Evolutionary conservation across 2,329 filamentous ascomycete genomes (phyloP).

Genomic region (Venturia oleaginea): DNA sequence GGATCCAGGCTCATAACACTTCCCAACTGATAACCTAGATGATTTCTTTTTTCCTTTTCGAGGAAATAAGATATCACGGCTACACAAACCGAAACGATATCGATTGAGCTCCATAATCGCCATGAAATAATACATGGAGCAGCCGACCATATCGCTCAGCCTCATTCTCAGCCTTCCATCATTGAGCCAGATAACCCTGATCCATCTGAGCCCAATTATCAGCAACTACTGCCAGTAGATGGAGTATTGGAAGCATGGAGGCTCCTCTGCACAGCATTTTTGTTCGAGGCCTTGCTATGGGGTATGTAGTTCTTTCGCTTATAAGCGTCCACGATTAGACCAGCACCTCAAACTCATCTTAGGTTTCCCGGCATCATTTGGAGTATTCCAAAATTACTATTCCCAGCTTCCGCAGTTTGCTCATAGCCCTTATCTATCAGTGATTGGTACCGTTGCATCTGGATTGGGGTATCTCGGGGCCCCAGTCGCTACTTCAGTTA

Average conservation of each 20-base stretch:
- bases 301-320: constrained; percentile 17
- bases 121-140: too few relatives aligned
- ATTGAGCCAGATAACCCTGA: neutral
- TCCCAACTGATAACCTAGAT: too few relatives aligned
- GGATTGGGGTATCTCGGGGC: constrained; percentile 11
- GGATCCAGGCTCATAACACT: too few relatives aligned
- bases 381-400: constrained; percentile 64
- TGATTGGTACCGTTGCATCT: constrained; percentile 13
- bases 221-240: constrained; percentile 24
- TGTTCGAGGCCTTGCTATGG: constrained; percentile 47
- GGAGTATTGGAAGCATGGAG: constrained; percentile 43
- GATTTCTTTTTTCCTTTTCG: too few relatives aligned
- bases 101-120: too few relatives aligned
- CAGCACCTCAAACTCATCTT: neutral
- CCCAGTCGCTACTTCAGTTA: constrained; percentile 9
- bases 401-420: constrained; percentile 49
- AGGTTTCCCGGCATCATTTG: constrained; percentile 58
- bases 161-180: neutral
- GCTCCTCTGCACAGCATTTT: constrained; percentile 41
- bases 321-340: neutral
- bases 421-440: constrained; percentile 20
- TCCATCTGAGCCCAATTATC: neutral
- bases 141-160: neutral
- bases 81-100: too few relatives aligned
- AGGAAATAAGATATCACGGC: too few relatives aligned